Evolutionary conservation across 2,329 filamentous ascomycete species (phyloP), one percentile per base, ranked within the genome.

Genomic region (Xylogone sp.): DNA sequence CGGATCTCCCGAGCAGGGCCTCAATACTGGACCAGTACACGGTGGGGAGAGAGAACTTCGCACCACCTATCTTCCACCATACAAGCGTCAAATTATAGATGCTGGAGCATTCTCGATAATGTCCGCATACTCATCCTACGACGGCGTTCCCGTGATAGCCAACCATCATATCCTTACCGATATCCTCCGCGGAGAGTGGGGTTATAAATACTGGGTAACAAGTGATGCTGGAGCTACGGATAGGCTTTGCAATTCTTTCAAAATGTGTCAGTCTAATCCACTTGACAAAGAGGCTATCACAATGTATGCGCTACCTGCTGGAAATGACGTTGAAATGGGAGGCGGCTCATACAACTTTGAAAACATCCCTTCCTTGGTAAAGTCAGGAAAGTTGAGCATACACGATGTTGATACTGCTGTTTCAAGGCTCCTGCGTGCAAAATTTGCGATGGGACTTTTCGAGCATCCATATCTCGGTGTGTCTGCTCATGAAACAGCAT

Each of bases 321-420:
- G 87, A 2, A 86, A 83, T 46, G 87, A 90, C 59, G 77, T 87
- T 12, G 87, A 90, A 61, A 90, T 90, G 87, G 87, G 87, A 12
- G 86, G 87, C 39, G 87, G 87, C 19, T 85, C 82, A 19, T 90
- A 81, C 71, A 89, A 83, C 63, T 86, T 83, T 62, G 75, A 82
- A 56, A 78, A 75, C 31, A 88, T 90, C 48, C 83, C 86, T 5
- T 72, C 79, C 22, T 75, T 90, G 46, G 75, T 90, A 16, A 69
- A 80, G 49, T 74, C 77, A 1, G 84, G 84, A 1, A 82, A 79
- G 51, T 69, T 90, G 1, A 74, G 81, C 42, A 72, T 82, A 22
- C 69, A 76, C 5, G 62, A 78, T 21, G 80, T 90, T n/a, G 76
- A 90, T 64, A 77, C 72, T 8, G 86, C 87, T 3, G 86, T 90